A percentile compares a stretch with the other conserved stretches of the same genome.
Evolutionary conservation across 1,284 basidiomycete genomes (phyloP).

Genomic region (Trichosporon asahii): DNA sequence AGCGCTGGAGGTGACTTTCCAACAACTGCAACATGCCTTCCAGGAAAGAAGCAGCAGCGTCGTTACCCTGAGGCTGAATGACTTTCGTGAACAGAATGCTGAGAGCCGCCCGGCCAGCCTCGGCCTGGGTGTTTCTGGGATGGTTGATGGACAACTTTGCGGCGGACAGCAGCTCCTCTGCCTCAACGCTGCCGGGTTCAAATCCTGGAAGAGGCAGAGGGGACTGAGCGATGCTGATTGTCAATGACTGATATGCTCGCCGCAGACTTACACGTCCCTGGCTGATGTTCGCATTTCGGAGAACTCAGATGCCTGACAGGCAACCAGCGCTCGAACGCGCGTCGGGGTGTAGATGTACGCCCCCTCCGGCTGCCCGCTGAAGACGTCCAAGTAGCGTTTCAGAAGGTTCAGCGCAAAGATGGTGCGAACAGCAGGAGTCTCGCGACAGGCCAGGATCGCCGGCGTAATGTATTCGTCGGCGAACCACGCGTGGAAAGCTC

Average conservation of each 20-base stretch:
- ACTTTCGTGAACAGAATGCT: slow-evolving; percentile 42
- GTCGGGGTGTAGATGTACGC: slow-evolving; percentile 33
- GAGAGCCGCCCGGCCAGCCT: slow-evolving; percentile 45
- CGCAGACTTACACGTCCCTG: slow-evolving; percentile 34
- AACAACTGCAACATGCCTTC: slow-evolving; percentile 28
- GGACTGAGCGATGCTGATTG: slow-evolving; percentile 36
- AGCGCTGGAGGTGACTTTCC: slow-evolving; percentile 31
- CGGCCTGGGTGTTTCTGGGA: slow-evolving; percentile 48
- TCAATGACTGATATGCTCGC: neutral
- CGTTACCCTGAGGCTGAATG: slow-evolving; percentile 20
- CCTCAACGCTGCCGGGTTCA: slow-evolving; percentile 24
- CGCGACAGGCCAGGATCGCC: slow-evolving; percentile 28
- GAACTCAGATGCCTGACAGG: slow-evolving; percentile 48
- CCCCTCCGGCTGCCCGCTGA: slow-evolving; percentile 17
- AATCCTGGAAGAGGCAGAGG: slow-evolving; percentile 41
- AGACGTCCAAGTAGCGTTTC: slow-evolving; percentile 37
- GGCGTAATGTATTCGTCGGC: slow-evolving; percentile 30
- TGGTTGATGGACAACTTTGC: slow-evolving; percentile 38
- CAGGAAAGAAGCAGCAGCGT: slow-evolving; percentile 29
- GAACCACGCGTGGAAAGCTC: slow-evolving; percentile 33
- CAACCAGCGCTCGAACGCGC: slow-evolving; percentile 38
- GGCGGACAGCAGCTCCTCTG: slow-evolving; percentile 27
- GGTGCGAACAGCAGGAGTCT: slow-evolving; percentile 32
- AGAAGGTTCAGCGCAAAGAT: slow-evolving; percentile 36
- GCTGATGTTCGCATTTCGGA: slow-evolving; percentile 42